A percentile compares a stretch with the other conserved stretches of the same genome.
Evolutionary conservation across 1,139 yeast species (phyloP).

Genomic region (Geotrichum fermentans): DNA sequence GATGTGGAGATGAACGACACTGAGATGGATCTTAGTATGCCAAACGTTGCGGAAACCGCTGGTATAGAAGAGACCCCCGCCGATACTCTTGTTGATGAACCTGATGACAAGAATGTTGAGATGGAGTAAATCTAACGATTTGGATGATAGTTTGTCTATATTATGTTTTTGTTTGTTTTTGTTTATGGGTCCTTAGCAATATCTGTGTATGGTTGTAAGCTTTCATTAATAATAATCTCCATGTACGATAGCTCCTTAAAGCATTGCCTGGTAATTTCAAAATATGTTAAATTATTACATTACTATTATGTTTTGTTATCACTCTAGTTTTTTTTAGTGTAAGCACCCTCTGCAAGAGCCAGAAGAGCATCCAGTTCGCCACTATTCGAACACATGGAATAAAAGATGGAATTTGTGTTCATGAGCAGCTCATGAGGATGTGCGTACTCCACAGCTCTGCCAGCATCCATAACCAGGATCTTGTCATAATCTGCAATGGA

Average conservation of each 20-base stretch:
- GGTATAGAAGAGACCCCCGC: too few relatives aligned
- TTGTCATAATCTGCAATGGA: constrained; percentile 92
- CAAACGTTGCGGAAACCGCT: too few relatives aligned
- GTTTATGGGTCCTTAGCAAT: neutral
- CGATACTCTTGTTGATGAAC: too few relatives aligned
- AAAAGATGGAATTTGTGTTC: constrained; percentile 61
- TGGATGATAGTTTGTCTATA: neutral
- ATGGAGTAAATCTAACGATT: neutral
- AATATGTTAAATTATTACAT: neutral
- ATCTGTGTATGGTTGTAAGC: too few relatives aligned
- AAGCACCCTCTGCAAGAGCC: constrained; percentile 61
- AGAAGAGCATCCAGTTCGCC: constrained; percentile 82
- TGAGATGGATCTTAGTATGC: too few relatives aligned
- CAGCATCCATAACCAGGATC: constrained; percentile 93
- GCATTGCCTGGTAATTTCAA: too few relatives aligned
- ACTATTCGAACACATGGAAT: constrained; percentile 86
- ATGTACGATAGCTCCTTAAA: too few relatives aligned
- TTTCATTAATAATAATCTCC: too few relatives aligned
- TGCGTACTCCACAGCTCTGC: constrained; percentile 82
- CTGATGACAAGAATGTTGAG: neutral
- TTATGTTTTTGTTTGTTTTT: neutral
- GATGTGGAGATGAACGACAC: neutral
- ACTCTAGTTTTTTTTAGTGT: neutral
- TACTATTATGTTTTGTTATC: neutral
- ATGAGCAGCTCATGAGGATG: constrained; percentile 73